phyloP scores from a whole-genome alignment of 1,284 basidiomycete species.

The Trichosporon coremiiforme region DNA sequence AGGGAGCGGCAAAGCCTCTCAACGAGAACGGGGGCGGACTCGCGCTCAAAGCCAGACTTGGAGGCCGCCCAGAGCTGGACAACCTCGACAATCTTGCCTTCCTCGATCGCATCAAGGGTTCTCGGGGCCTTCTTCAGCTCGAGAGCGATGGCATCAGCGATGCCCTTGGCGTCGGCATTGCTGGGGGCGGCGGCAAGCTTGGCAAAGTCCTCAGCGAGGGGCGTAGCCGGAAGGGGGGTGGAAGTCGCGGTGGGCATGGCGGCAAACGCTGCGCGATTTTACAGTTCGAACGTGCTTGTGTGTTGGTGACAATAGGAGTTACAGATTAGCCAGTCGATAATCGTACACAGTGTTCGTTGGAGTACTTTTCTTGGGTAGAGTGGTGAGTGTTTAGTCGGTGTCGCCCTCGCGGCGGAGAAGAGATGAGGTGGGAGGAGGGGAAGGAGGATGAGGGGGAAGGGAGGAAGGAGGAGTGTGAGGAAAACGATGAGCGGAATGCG shows the following conservation, averaged over 20 bases:
- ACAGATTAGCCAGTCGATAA: not conserved
- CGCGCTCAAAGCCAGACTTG: slow-evolving; percentile 88
- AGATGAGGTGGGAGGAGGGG: not conserved
- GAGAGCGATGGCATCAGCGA: slow-evolving; percentile 52
- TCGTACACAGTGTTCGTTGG: not conserved
- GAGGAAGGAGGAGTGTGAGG: not conserved
- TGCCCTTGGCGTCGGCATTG: slow-evolving; percentile 53
- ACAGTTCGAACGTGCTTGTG: not conserved
- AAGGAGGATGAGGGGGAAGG: not conserved
- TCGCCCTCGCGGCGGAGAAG: slow-evolving; percentile 11
- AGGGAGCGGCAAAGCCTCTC: slow-evolving; percentile 73
- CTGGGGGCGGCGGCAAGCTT: slow-evolving; percentile 49
- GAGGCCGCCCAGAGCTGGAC: slow-evolving; percentile 75
- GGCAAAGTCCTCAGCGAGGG: slow-evolving; percentile 44
- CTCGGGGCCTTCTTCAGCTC: slow-evolving; percentile 47
- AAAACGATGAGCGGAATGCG: not conserved
- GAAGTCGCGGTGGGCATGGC: slow-evolving; percentile 35
- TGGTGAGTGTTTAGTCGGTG: slow-evolving; percentile 1
- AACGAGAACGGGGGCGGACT: slow-evolving; percentile 84
- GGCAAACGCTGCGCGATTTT: not conserved
- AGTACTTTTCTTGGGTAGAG: not conserved
- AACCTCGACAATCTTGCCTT: slow-evolving; percentile 62
- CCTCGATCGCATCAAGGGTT: slow-evolving; percentile 47
- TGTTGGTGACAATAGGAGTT: slow-evolving; percentile 10
- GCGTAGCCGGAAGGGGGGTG: slow-evolving; percentile 49